These are phyloP conservation scores for Cercospora berteroae DNA, from an alignment of 2,329 filamentous ascomycete species.

Conservation along the genomic window DNA sequence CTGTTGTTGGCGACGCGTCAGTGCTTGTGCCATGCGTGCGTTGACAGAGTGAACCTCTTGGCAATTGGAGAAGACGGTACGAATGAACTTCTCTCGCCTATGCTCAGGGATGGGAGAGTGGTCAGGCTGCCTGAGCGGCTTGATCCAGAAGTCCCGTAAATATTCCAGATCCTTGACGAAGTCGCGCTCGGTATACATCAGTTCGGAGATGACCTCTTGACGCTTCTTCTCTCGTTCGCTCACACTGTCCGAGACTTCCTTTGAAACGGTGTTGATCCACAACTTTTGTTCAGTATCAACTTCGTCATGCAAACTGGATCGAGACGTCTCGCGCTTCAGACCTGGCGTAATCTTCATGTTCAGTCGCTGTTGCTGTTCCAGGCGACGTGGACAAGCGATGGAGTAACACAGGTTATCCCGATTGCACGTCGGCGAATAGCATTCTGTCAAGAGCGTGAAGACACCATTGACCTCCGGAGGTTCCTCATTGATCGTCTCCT, in stretches of 20 bases:
- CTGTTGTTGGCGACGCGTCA: slow-evolving; percentile 89
- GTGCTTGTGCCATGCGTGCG: slow-evolving; percentile 77
- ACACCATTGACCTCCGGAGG: slow-evolving; percentile 87
- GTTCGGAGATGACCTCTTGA: slow-evolving; percentile 95
- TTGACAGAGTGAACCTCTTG: slow-evolving; percentile 93
- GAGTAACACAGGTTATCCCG: slow-evolving; percentile 95
- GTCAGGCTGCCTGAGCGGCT: slow-evolving; percentile 74
- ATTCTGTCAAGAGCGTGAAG: slow-evolving; percentile 93
- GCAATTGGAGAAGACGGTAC: slow-evolving; percentile 93
- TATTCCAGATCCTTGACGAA: slow-evolving; percentile 99
- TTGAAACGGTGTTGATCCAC: slow-evolving; percentile 98
- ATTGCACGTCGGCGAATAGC: slow-evolving; percentile 96
- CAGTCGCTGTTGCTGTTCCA: slow-evolving; percentile 91
- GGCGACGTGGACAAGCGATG: slow-evolving; percentile 86
- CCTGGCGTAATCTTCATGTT: slow-evolving; percentile 92
- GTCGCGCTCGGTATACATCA: slow-evolving; percentile 97
- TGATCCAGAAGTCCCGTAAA: slow-evolving; percentile 96
- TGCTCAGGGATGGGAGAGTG: slow-evolving; percentile 85
- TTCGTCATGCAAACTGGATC: slow-evolving; percentile 76
- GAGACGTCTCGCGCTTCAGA: slow-evolving; percentile 68
- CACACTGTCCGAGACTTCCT: slow-evolving; percentile 87
- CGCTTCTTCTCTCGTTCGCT: slow-evolving; percentile 93
- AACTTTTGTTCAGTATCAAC: slow-evolving; percentile 90
- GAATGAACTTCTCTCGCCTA: slow-evolving; percentile 83
- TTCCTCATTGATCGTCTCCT: slow-evolving; percentile 85